Percentiles rank a stretch among this genome's conserved stretches.
Evolutionary conservation across 768 basidiomycete genomes (phyloP).

Genomic region (Leucocoprinus leucothites): DNA sequence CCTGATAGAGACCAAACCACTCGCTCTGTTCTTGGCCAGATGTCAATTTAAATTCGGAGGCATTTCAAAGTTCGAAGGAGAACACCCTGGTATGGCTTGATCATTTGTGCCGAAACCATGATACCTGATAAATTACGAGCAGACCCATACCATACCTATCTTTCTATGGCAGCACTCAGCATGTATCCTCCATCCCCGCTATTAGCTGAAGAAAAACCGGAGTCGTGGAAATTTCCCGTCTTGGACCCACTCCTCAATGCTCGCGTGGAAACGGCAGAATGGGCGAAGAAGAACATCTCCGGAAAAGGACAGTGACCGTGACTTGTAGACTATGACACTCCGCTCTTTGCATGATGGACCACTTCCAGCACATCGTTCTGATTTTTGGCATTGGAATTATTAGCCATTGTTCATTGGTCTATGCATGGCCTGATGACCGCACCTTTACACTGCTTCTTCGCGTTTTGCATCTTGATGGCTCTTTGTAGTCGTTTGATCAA

Average conservation of each 20-base stretch:
- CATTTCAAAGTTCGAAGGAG: constrained; percentile 79
- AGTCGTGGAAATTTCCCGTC: constrained; percentile 53
- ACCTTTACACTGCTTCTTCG: too few species aligned
- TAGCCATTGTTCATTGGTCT: too few species aligned
- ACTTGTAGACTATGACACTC: too few species aligned
- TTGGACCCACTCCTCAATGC: constrained; percentile 76
- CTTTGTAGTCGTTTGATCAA: too few species aligned
- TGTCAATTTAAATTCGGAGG: constrained; percentile 93
- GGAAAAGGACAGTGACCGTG: constrained; percentile 1
- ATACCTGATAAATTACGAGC: neutral
- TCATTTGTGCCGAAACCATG: neutral
- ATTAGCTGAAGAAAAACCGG: constrained; percentile 23
- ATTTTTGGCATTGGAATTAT: too few species aligned
- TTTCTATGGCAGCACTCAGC: constrained; percentile 79
- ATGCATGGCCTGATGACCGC: too few species aligned
- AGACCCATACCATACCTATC: constrained; percentile 97
- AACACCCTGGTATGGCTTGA: constrained; percentile 61
- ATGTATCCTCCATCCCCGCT: constrained; percentile 50
- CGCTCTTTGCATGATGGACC: too few species aligned
- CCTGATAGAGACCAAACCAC: constrained; percentile 52
- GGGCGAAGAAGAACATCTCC: constrained; percentile 64
- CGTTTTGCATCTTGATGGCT: too few species aligned
- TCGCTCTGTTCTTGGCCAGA: constrained; percentile 60
- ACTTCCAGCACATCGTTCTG: too few species aligned
- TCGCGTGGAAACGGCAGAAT: constrained; percentile 56